Conservation (phyloP, 106 monocot species). For the Phalaenopsis equestris region DNA sequence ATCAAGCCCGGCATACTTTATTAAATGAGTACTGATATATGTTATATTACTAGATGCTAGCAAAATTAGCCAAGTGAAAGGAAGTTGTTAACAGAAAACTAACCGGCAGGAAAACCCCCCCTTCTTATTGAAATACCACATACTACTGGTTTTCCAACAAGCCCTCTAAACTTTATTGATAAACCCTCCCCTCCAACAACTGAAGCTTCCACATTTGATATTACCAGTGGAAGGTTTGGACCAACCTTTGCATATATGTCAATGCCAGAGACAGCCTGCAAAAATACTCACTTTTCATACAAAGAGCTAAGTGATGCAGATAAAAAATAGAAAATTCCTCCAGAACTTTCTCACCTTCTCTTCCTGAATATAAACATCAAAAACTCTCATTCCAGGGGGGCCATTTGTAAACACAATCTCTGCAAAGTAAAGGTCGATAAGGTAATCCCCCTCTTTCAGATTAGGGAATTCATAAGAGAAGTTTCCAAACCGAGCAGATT, state of each 20-base stretch:
- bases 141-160: constrained; percentile 46
- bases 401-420: too few relatives aligned
- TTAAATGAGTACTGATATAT: background rate
- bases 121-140: constrained; percentile 16
- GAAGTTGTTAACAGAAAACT: background rate
- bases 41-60: background rate
- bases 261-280: constrained; percentile 40
- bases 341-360: constrained; percentile 35
- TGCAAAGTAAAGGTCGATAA: too few relatives aligned
- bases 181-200: constrained; percentile 7
- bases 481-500: constrained; percentile 43
- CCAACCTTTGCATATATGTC: constrained; percentile 34
- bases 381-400: too few relatives aligned
- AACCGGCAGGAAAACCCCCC: constrained; percentile 8
- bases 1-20: background rate
- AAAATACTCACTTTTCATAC: constrained; percentile 1
- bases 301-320: background rate
- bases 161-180: constrained; percentile 37
- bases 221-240: too few relatives aligned
- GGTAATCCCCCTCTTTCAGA: too few relatives aligned
- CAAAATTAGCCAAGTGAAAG: background rate
- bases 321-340: background rate
- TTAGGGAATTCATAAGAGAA: constrained; percentile 34
- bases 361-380: constrained; percentile 50
- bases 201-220: too few relatives aligned